Base-by-base conservation (phyloP, 176 grass and related monocot genomes). In the Elaeis guineensis region DNA sequence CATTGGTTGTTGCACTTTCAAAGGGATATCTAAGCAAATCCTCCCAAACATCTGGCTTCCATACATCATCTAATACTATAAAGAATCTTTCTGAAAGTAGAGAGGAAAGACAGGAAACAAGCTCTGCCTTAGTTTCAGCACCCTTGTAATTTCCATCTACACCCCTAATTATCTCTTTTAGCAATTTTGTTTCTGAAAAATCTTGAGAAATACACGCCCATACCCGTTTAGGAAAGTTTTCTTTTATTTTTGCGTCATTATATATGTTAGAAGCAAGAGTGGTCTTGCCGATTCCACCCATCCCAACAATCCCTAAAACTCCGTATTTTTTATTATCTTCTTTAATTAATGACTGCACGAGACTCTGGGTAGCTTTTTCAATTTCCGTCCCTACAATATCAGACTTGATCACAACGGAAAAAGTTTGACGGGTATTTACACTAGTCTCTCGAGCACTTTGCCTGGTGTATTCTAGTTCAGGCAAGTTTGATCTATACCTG, bases 281-380 rank as follows among this genome's bases (percentile, higher is more conserved):
- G 28, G 5, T 30, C 28, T 30, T 30, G 28, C 61, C 61, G 15
- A 63, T 63, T 16, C 61, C 29, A 48, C 61, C 61, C 18, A 49
- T 24, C 19, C 61, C 61, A 3, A 49, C 35, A 49, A 50, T 23
- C 21, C 19, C 61, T 1, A 63, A 23, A 50, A 63, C n/a, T 49
- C 32, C 5, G 22, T 8, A 49, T 19, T 63, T 49, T 21, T 16
- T 5, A 1, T 16, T 14, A 1, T 63, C 20, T 16, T 50, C 16
- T 18, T 63, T 14, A 0, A 63, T 5, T 24, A 63, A 22, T 2
- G 2, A 50, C 3, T 7, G 22, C 6, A 63, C 49, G 4, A 63
- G 30, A 3, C 6, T 63, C 5, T 50, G 18, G 21, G 35, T 15
- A 17, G 12, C 39, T 12, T 50, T 17, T 64, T 50, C 39, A 50